A percentile compares a stretch with the other conserved stretches of the same genome.
phyloP scores from a whole-genome alignment of 805 yeast species.

The Metschnikowia santaceciliae region DNA sequence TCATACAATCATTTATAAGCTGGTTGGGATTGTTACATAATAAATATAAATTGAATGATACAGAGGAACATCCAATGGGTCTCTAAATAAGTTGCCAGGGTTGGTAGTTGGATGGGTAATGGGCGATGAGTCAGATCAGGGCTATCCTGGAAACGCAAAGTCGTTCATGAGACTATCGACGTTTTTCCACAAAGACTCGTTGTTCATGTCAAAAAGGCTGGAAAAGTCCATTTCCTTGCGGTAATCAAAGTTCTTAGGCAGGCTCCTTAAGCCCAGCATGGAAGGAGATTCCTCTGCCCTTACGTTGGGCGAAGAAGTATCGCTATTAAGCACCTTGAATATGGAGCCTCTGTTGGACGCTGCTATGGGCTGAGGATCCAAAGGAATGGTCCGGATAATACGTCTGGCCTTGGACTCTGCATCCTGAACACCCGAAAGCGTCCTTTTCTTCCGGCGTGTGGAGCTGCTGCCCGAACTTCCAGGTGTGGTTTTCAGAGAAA shows the following conservation, averaged over 20 bases:
- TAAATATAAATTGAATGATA: background rate
- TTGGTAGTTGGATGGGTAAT: too few species aligned
- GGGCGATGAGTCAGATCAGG: background rate
- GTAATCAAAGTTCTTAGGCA: background rate
- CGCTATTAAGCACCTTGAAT: conserved; percentile 36
- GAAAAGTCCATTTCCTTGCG: conserved; percentile 10
- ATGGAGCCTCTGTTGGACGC: conserved; percentile 34
- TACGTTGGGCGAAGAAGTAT: conserved; percentile 28
- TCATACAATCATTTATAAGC: too few species aligned
- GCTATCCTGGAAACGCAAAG: conserved; percentile 72
- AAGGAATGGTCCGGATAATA: conserved; percentile 72
- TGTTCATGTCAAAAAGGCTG: conserved; percentile 45
- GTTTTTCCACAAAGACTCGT: conserved; percentile 68
- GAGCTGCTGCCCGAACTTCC: conserved; percentile 34
- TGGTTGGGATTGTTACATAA: background rate
- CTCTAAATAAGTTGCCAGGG: too few species aligned
- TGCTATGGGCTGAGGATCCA: conserved; percentile 77
- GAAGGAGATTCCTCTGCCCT: background rate
- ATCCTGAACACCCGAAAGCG: conserved; percentile 52
- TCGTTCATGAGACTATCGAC: conserved; percentile 88
- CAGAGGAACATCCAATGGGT: background rate
- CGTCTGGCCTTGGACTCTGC: conserved; percentile 72
- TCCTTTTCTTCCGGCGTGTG: conserved; percentile 38
- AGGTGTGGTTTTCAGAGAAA: conserved; percentile 30
- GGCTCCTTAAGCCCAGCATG: background rate